Conservation (phyloP, 2,329 filamentous ascomycete species). For the Paecilomyces sp. region DNA sequence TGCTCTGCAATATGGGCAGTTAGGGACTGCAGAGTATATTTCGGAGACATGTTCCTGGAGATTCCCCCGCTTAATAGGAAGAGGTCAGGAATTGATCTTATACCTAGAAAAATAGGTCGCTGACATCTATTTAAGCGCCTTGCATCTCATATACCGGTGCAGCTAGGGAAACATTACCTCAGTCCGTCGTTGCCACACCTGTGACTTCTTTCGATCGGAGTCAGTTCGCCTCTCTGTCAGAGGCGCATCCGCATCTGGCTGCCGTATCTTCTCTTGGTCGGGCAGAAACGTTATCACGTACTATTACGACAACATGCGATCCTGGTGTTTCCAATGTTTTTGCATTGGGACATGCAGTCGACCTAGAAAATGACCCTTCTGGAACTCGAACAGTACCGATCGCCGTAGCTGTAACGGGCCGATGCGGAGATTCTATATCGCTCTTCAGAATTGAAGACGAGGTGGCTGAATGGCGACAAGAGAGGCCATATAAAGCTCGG, state of each 20-base stretch:
- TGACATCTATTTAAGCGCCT: conserved; percentile 11
- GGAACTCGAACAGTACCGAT: conserved; percentile 25
- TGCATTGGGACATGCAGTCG: conserved; percentile 43
- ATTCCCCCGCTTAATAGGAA: conserved; percentile 35
- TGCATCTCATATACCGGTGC: conserved; percentile 22
- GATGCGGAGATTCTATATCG: conserved; percentile 41
- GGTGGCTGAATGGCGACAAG: conserved; percentile 12
- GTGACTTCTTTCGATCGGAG: conserved; percentile 5
- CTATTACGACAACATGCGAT: conserved; percentile 25
- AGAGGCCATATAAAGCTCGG: conserved; percentile 20
- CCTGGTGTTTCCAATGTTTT: conserved; percentile 36
- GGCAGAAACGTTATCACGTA: conserved; percentile 25
- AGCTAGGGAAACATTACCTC: conserved; percentile 18
- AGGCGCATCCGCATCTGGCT: conserved; percentile 28
- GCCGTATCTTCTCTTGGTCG: conserved; percentile 21
- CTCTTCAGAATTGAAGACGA: conserved; percentile 32
- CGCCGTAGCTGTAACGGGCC: conserved; percentile 33
- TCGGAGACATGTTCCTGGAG: conserved; percentile 41
- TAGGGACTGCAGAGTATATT: conserved; percentile 47
- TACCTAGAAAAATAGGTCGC: background rate
- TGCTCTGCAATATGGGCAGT: conserved; percentile 53
- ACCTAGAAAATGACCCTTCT: conserved; percentile 21
- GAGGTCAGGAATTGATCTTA: conserved; percentile 12
- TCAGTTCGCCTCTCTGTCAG: conserved; percentile 16
- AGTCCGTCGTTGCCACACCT: conserved; percentile 9